phyloP scores from a whole-genome alignment of 768 basidiomycete genomes.

The Boletus rufocinnamomeus region DNA sequence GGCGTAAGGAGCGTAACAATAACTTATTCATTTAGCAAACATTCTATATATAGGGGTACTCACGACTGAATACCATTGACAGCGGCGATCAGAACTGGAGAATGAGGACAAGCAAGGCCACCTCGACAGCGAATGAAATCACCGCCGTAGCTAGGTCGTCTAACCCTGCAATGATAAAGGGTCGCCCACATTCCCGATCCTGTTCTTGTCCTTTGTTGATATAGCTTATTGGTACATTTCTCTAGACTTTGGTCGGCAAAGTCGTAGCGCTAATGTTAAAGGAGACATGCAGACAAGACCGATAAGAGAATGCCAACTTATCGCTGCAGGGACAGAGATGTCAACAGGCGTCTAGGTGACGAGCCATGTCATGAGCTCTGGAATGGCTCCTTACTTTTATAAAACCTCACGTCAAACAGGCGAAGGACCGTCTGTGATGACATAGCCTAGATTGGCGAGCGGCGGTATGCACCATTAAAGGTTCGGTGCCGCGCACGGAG shows the following conservation, averaged over 20 bases:
- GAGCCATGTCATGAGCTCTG: not conserved
- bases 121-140: slow-evolving; percentile 63
- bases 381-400: slow-evolving; percentile 55
- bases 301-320: slow-evolving; percentile 64
- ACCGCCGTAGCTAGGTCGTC: slow-evolving; percentile 57
- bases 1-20: not conserved
- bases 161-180: slow-evolving; percentile 82
- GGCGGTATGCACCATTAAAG: slow-evolving; percentile 79
- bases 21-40: not conserved
- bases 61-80: slow-evolving; percentile 15
- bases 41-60: slow-evolving; percentile 3
- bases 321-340: not conserved
- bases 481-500: slow-evolving; percentile 79
- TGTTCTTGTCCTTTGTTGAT: slow-evolving; percentile 63
- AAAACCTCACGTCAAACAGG: slow-evolving; percentile 76
- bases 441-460: slow-evolving; percentile 73
- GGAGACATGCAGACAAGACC: slow-evolving; percentile 60
- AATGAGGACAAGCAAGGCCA: slow-evolving; percentile 65
- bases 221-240: slow-evolving; percentile 40
- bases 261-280: slow-evolving; percentile 70
- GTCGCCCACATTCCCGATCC: slow-evolving; percentile 68
- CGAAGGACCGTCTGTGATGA: slow-evolving; percentile 73
- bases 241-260: slow-evolving; percentile 64
- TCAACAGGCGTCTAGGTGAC: not conserved
- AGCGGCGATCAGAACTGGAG: slow-evolving; percentile 35